Percentiles rank a stretch among this genome's conserved stretches.
These are phyloP conservation scores for Yarrowia osloensis DNA, from an alignment of 805 yeast genomes.

Conservation along the genomic window DNA sequence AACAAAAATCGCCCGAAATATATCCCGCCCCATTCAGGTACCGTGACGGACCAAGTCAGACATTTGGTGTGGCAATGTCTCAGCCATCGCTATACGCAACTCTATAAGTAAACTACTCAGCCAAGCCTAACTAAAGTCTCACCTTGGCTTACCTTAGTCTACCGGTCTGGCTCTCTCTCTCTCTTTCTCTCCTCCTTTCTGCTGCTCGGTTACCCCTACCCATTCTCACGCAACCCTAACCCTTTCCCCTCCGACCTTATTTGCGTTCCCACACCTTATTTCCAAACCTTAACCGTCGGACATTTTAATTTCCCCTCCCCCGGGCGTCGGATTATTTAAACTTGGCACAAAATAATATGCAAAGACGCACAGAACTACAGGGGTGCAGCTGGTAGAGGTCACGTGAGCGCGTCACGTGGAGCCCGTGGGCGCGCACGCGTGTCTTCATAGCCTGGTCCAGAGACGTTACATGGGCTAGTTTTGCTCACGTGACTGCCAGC, in stretches of 20 bases:
- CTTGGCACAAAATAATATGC: not conserved
- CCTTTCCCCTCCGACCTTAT: constrained; percentile 22
- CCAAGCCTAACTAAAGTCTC: not conserved
- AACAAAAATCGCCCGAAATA: no score
- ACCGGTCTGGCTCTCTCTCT: not conserved
- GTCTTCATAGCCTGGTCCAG: no score
- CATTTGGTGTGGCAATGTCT: not conserved
- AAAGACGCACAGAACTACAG: constrained; percentile 12
- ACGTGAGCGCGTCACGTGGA: not conserved
- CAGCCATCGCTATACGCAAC: not conserved
- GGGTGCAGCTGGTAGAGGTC: not conserved
- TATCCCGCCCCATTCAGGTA: not conserved
- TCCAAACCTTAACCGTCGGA: constrained; percentile 5
- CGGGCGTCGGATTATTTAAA: constrained; percentile 24
- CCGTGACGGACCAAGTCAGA: no score
- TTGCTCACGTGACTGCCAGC: no score
- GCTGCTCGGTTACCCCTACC: constrained; percentile 5
- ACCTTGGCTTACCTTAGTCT: not conserved
- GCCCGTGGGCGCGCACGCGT: no score
- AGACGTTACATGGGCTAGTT: no score
- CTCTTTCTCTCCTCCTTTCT: not conserved
- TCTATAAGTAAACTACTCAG: not conserved
- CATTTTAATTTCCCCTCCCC: constrained; percentile 23
- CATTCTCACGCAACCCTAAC: not conserved
- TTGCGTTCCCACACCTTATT: not conserved